Evolutionary conservation across 1,284 basidiomycete genomes (phyloP), one percentile per base, ranked within the genome.

Genomic region (Cryptococcus neoformans): DNA sequence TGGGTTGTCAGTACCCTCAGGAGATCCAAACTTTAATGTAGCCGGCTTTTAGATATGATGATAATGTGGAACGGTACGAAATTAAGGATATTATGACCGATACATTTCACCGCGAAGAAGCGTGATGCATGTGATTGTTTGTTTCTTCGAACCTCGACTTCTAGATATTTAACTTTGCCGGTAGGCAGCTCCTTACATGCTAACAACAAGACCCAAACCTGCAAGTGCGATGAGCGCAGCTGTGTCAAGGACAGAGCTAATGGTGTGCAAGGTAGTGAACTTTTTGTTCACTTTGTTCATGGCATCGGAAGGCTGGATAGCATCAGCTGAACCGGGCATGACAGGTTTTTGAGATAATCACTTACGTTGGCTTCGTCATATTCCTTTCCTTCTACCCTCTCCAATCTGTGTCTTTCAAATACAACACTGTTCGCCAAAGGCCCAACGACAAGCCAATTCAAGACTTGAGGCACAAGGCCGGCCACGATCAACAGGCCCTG

Each of bases 301-400:
- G 56, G 83, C 79, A 41, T 77, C 76, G 3, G 88, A 89, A 3
- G 85, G 82, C 87, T 90, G 63, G 28, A 59, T 51, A 8, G 42
- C 17, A 41, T 35, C 28, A 35, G 8, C 35, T 6, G 9, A 21
- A 36, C n/a, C 10, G n/a, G n/a, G n/a, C 21, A 21, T 21, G 21
- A 21, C n/a, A 16, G 52, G 51, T 6, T 21, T 44, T 36, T 38
- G 37, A 8, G 42, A 38, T 6, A 80, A 37, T 6, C 74, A 80
- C 82, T 70, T 72, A 89, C 88, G 44, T 80, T 82, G 16, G 81
- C 70, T 49, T 86, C 85, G 65, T 82, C 84, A 70, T 86, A 84
- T 28, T 76, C 70, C 74, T 87, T 88, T 44, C 85, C 85, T 74
- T 91, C 88, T 44, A 83, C 80, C 69, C 87, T 86, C 79, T 91